Evolutionary conservation across 2,329 filamentous ascomycete genomes (phyloP).

Genomic region (Fusarium sp.): DNA sequence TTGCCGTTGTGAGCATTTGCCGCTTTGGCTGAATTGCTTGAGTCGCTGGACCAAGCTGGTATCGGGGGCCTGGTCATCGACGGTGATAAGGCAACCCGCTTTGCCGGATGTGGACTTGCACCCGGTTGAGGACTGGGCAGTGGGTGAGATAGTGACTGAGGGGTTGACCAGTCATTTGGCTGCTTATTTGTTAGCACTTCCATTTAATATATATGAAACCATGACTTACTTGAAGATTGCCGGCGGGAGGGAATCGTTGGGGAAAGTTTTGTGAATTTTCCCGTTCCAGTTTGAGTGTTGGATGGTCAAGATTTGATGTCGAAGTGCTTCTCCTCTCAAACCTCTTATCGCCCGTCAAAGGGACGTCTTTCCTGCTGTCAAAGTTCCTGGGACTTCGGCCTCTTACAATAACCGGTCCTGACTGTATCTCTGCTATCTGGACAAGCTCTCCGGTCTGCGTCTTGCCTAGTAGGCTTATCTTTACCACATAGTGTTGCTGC

Average conservation of each 20-base stretch:
- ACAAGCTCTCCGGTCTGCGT: constrained; percentile 74
- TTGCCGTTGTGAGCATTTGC: constrained; percentile 35
- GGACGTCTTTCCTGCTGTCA: constrained; percentile 87
- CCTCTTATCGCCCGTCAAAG: constrained; percentile 70
- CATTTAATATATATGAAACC: neutral
- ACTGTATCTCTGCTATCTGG: constrained; percentile 85
- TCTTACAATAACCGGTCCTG: constrained; percentile 93
- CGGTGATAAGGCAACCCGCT: constrained; percentile 65
- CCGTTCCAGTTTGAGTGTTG: constrained; percentile 50
- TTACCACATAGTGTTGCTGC: constrained; percentile 93
- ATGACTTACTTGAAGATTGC: constrained; percentile 51
- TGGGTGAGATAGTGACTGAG: constrained; percentile 51
- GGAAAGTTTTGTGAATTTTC: constrained; percentile 48
- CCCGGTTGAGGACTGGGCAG: constrained; percentile 47
- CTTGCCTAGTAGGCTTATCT: constrained; percentile 84
- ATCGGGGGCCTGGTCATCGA: constrained; percentile 64
- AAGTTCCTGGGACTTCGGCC: constrained; percentile 95
- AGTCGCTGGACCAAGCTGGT: constrained; percentile 61
- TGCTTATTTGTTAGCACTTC: constrained; percentile 45
- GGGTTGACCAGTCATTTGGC: constrained; percentile 59
- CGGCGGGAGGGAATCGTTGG: constrained; percentile 50
- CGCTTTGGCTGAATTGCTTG: constrained; percentile 42
- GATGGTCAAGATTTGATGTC: constrained; percentile 48
- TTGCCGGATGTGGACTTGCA: constrained; percentile 61
- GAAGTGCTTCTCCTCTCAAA: constrained; percentile 59